Evolutionary conservation across 495 filamentous ascomycete species (phyloP).

Genomic region (Penicillium coffeae): DNA sequence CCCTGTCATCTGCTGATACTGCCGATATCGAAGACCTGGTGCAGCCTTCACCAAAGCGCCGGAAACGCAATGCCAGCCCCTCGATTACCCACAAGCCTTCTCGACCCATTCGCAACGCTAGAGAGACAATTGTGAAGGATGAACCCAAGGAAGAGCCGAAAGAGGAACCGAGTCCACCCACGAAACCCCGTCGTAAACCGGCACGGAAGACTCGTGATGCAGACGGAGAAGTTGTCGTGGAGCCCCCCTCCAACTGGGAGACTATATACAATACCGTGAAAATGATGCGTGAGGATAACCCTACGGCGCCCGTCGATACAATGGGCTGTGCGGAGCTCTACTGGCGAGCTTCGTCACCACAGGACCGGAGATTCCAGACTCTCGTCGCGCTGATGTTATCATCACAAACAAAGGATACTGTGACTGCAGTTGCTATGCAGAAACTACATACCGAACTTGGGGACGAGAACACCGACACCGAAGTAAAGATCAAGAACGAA

Average conservation of each 20-base stretch:
- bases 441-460: constrained; percentile 72
- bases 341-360: constrained; percentile 36
- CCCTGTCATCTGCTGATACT: constrained; percentile 40
- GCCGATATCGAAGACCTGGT: constrained; percentile 66
- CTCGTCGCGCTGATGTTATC: constrained; percentile 94
- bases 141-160: constrained; percentile 22
- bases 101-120: constrained; percentile 13
- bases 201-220: constrained; percentile 59
- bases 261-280: constrained; percentile 73
- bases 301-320: constrained; percentile 88
- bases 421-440: constrained; percentile 80
- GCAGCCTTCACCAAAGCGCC: constrained; percentile 44
- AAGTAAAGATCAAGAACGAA: constrained; percentile 16
- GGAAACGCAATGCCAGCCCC: constrained; percentile 37
- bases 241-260: constrained; percentile 80
- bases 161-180: constrained; percentile 6
- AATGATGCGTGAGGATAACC: constrained; percentile 68
- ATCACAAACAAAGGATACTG: constrained; percentile 92
- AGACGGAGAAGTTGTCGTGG: constrained; percentile 50
- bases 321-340: constrained; percentile 88
- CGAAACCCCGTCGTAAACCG: constrained; percentile 54
- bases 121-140: constrained; percentile 21
- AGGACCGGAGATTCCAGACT: constrained; percentile 82
- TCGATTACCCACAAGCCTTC: constrained; percentile 9
- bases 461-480: constrained; percentile 12